phyloP scores from a whole-genome alignment of 2,329 filamentous ascomycete genomes.

The Bimuria novae-zelandiae region DNA sequence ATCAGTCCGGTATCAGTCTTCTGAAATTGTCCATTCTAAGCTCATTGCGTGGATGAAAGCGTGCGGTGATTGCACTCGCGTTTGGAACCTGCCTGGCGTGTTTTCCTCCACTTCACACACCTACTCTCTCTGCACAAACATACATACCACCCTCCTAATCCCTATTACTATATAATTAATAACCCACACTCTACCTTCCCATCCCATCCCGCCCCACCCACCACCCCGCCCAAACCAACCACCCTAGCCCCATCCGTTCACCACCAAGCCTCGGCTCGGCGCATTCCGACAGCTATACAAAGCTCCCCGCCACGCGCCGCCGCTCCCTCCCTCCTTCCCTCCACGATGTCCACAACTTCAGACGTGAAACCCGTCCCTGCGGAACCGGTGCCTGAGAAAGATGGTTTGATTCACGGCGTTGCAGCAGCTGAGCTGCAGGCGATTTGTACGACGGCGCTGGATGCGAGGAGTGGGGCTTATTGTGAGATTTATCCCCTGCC shows the following conservation, averaged over 20 bases:
- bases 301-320: conserved; percentile 5
- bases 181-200: too few species aligned
- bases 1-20: too few species aligned
- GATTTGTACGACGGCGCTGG: conserved; percentile 66
- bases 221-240: too few species aligned
- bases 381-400: conserved; percentile 38
- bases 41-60: too few species aligned
- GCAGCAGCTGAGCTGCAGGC: conserved; percentile 66
- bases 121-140: too few species aligned
- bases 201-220: too few species aligned
- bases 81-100: too few species aligned
- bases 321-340: conserved; percentile 23
- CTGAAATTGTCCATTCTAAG: too few species aligned
- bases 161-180: too few species aligned
- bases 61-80: too few species aligned
- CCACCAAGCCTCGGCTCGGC: conserved; percentile 6
- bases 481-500: conserved; percentile 57
- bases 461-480: conserved; percentile 80
- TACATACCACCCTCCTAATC: too few species aligned
- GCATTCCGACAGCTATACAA: not conserved
- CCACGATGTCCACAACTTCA: conserved; percentile 42
- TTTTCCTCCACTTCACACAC: too few species aligned
- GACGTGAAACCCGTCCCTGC: conserved; percentile 34
- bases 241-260: not conserved
- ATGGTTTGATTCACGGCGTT: conserved; percentile 57